Base-by-base conservation (phyloP, 768 basidiomycete genomes). In the Pleurotus tuber-regium region DNA sequence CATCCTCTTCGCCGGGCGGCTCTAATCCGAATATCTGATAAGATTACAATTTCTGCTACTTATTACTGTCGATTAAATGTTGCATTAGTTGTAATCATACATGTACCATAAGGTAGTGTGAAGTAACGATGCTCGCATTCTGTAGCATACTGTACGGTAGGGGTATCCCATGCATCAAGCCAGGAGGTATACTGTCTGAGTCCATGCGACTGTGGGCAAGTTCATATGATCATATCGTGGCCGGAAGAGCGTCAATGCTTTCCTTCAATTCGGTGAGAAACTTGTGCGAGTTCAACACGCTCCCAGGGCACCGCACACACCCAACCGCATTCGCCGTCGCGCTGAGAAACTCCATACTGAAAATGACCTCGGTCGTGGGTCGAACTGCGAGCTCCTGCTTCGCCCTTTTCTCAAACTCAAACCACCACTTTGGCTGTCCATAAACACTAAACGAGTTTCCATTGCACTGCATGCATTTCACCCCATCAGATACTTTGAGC, bases 391-490 rank as follows among this genome's bases (percentile, higher is more conserved):
- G 66, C 60, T 89, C 87, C 60, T 77, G 75, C 59, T 60, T 76
- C 30, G 85, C 87, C 51, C 69, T 60, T 61, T 61, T 74, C 62
- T 79, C 75, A 58, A 80, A 90, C 54, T 79, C 78, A 18, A 62
- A 61, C 87, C 86, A 89, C 87, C 86, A 89, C 63, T 75, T 77
- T 18, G 88, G 87, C 4, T 74, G 71, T 4, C 70, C 69, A 52
- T 79, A 69, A 43, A 73, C 67, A 1, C 73, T 70, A 55, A 64
- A 63, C 6, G 67, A 54, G 1, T 71, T 72, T 4, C 80, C 80
- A 33, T 84, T 87, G 58, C 86, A 89, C 54, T 84, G 79, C 69
- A 82, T 77, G 65, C 88, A 89, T 63, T 80, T 81, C 56, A 85
- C 60, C 28, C 78, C 72, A 2, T 74, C 70, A 0, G 78, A 68